Evolutionary conservation across 768 basidiomycete genomes (phyloP), one percentile per base, ranked within the genome.

Genomic region (Boletus rubroflammeus): DNA sequence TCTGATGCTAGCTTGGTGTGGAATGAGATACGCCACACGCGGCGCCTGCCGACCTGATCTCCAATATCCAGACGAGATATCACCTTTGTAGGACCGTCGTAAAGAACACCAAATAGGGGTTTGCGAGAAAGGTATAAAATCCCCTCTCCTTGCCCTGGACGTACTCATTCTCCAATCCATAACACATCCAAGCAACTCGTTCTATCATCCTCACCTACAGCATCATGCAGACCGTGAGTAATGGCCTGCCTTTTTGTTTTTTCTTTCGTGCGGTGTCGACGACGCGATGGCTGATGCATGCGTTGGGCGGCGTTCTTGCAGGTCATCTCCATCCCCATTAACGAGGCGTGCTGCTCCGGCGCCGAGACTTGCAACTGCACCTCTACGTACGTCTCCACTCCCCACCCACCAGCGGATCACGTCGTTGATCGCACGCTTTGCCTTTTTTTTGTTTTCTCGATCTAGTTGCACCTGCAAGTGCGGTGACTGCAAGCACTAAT

Each of bases 201-300:
- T 26, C 34, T 49, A 58, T 50, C 40, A 56, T n/a, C 26, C 31
- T 39, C 29, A 17, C 43, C 0, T 15, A 49, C 2, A 55, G 0
- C 49, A 58, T 14, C 41, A 65, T 64, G 63, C 63, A 64, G 45
- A 62, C 54, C 9, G 63, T 65, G 47, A 53, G 63, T 46, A n/a
- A 25, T n/a, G 21, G 0, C 8, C 17, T 34, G 2, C 25, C 1
- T 5, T 32, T 32, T 31, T 9, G 10, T 9, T 42, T n/a, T n/a
- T 21, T 13, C 39, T 39, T 14, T 26, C 6, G 8, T 34, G 14
- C 9, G 39, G 19, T 39, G 14, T 32, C 9, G 34, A 32, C 2
- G 31, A 44, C 25, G 6, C 5, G 43, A 23, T 36, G 34, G 28
- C 42, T 60, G 47, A 52, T 43, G 23, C 6, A 29, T 15, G 17